Base-by-base conservation (phyloP, 1,284 basidiomycete genomes). In the Ceratobasidium sp. region DNA sequence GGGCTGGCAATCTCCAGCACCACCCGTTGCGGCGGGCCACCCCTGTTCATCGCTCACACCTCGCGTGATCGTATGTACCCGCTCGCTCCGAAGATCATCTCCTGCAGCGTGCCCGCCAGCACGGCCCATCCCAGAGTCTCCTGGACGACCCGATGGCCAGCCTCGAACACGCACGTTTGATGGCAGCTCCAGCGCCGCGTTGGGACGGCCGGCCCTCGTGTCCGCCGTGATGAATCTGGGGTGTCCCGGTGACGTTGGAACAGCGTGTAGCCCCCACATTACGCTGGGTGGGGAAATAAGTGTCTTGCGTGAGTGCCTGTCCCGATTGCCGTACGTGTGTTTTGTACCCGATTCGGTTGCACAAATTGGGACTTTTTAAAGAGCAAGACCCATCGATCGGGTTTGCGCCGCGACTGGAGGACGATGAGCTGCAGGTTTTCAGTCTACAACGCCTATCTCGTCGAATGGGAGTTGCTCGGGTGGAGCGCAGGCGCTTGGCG, bases 1-100 rank as follows among this genome's bases (percentile, higher is more conserved):
- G 68, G 68, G 68, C 22, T 71, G 68, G 68, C 68, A 71, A 71
- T 71, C 68, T 71, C 68, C 68, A 71, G 46, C 54, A 53, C 54
- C 22, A 34, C 56, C 68, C 46, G 19, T 65, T 71, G 41, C 29
- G 43, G 56, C 27, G 14, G 19, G 22, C 41, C 43, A 54, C 68
- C 41, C 43, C 68, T 71, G 68, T 71, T 61, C 68, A 71, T 71
- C 68, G 59, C 53, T 54, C 48, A 19, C 53, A 58, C 22, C 54
- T 71, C 68, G 68, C 68, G 68, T 71, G 43, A 41, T 48, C 54
- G 16, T 39, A 37, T n/a, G 27, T 31, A 29, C 41, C n/a, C 8
- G 37, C 37, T 39, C 8, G 37, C 37, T 8, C 7, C 37, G 62
- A 27, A 62, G n/a, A 62, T 46, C 39, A 24, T 62, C 59, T 41